Base-by-base conservation (phyloP, 352 stramenopile species). In the Phytophthora citrophthora region DNA sequence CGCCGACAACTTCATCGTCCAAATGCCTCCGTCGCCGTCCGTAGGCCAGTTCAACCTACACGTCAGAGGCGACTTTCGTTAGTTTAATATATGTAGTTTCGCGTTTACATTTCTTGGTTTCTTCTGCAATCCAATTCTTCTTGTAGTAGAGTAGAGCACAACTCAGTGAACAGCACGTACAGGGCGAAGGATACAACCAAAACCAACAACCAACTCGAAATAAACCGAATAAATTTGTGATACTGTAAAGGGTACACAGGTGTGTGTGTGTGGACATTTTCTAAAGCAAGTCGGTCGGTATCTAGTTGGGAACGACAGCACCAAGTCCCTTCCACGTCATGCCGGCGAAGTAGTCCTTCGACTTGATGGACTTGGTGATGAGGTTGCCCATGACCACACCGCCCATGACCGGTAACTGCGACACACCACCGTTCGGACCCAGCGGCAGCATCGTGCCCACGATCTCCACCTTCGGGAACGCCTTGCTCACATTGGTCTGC, bases 321-420 rank as follows among this genome's bases (percentile, higher is more conserved):
- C 75, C 70, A 5, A 87, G 38, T 13, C 24, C 66, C 10, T 62
- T 53, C 77, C 79, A 87, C 3, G 59, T 69, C 55, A 66, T 68
- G 24, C 55, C 61, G 1, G 64, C 73, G 26, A 87, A 81, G 43
- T 82, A 76, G 62, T 88, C 77, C 49, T 73, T 74, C 1, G 66
- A 74, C 66, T 86, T 86, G 58, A 85, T 64, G 11, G 67, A 41
- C 26, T 68, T 70, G 32, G 80, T 88, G 44, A 85, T 52, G 36
- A 81, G 63, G 64, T 90, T 73, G 57, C 81, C 81, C 23, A 79
- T 61, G 23, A 89, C 77, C 11, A 79, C 56, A 8, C 77, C 79
- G 4, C 77, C 78, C 27, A 79, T 73, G 23, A 88, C 43, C 2
- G 77, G 82, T 5, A 91, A 54, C 58, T 91, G 79, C 26, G 65